A percentile compares a stretch with the other conserved stretches of the same genome.
Evolutionary conservation across 768 basidiomycete genomes (phyloP).

Genomic region (Leccinum rimulosum): DNA sequence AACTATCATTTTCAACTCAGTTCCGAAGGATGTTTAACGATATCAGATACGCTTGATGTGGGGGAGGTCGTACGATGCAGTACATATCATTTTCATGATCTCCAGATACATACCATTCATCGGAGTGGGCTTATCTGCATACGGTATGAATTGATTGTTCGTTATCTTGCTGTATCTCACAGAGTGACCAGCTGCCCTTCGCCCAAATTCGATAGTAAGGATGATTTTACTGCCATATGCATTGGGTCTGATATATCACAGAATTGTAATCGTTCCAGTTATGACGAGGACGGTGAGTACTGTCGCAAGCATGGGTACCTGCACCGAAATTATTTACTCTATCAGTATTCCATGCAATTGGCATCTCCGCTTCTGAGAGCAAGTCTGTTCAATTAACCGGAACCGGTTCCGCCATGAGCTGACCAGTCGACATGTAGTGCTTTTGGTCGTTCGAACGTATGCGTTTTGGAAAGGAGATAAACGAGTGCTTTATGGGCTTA

Average conservation of each 20-base stretch:
- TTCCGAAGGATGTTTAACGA: not conserved
- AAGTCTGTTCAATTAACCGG: not conserved
- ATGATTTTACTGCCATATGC: not conserved
- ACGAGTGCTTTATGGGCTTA: not conserved
- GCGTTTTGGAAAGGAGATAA: not conserved
- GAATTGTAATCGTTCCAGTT: not conserved
- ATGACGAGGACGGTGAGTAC: not conserved
- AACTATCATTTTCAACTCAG: too few species aligned
- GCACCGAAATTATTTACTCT: not conserved
- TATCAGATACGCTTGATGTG: not conserved
- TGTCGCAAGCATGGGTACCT: not conserved
- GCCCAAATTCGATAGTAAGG: not conserved
- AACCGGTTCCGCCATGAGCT: too few species aligned
- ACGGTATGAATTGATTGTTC: not conserved
- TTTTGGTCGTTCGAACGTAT: not conserved
- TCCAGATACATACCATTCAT: not conserved
- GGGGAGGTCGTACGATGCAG: not conserved
- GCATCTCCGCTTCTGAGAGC: not conserved
- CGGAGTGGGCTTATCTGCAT: not conserved
- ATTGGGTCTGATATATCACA: not conserved
- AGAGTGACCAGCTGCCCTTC: not conserved
- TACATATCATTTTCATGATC: not conserved
- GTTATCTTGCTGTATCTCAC: not conserved
- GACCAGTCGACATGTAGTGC: not conserved
- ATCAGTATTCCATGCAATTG: not conserved